Evolutionary conservation across 139 green algal species (phyloP).

Genomic region (Chlorella sp.): DNA sequence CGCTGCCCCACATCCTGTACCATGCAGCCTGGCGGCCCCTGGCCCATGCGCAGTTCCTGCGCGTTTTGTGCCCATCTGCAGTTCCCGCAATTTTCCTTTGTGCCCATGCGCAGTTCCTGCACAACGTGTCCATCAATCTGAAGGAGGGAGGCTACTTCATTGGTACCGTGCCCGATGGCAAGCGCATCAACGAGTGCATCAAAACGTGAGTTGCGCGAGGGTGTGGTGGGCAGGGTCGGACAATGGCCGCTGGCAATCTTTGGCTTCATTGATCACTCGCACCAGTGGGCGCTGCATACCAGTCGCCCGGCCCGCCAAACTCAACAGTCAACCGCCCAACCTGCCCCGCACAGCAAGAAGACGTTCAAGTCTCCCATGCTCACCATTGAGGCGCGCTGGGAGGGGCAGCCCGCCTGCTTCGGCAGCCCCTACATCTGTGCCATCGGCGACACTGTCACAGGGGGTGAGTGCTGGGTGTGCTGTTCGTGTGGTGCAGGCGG

Average conservation of each 20-base stretch:
- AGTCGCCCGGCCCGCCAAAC: no score
- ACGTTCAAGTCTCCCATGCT: conserved; percentile 65
- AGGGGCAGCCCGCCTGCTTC: conserved; percentile 59
- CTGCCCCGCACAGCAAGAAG: not conserved
- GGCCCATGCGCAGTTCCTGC: no score
- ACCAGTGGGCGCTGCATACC: no score
- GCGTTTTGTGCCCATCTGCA: no score
- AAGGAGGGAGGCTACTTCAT: conserved; percentile 90
- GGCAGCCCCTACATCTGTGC: conserved; percentile 77
- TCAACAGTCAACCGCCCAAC: no score
- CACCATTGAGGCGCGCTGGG: conserved; percentile 71
- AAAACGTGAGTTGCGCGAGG: conserved; percentile 25
- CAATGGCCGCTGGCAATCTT: no score
- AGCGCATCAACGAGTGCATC: conserved; percentile 63
- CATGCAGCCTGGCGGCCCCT: no score
- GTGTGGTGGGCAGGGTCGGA: no score
- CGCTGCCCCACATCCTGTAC: no score
- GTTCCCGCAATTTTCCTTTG: no score
- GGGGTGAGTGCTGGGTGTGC: no score
- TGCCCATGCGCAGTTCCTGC: conserved; percentile 61
- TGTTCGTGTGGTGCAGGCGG: not conserved
- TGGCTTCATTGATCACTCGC: no score
- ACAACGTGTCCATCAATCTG: conserved; percentile 87
- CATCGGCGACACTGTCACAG: conserved; percentile 87
- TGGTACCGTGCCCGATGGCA: conserved; percentile 82